Evolutionary conservation across 2,329 filamentous ascomycete species (phyloP).

Genomic region (Alternaria hordeiaustralica): DNA sequence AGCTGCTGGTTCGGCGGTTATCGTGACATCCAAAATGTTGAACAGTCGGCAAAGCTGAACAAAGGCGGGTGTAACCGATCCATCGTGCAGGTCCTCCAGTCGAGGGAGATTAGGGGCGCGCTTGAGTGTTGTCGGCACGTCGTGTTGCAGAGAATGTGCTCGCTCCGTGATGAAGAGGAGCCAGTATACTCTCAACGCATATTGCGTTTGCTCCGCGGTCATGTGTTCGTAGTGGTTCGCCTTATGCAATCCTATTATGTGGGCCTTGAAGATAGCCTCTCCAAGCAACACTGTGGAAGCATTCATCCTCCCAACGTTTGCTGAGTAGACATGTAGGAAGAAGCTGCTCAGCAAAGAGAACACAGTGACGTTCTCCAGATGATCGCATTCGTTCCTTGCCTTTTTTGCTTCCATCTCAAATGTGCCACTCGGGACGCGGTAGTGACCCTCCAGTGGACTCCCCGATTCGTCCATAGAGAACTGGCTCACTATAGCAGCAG

Average conservation of each 20-base stretch:
- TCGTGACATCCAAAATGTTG: constrained; percentile 43
- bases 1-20: constrained; percentile 39
- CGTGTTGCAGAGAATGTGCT: constrained; percentile 46
- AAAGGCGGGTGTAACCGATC: constrained; percentile 41
- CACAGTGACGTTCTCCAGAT: constrained; percentile 40
- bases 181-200: constrained; percentile 44
- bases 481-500: constrained; percentile 45
- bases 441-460: constrained; percentile 42
- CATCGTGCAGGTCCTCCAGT: constrained; percentile 40
- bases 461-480: constrained; percentile 43
- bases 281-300: constrained; percentile 41
- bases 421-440: constrained; percentile 36
- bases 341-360: constrained; percentile 40
- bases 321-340: constrained; percentile 45
- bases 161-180: constrained; percentile 46
- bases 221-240: constrained; percentile 33
- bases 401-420: constrained; percentile 41
- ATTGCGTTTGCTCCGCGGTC: constrained; percentile 35
- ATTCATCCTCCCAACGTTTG: constrained; percentile 45
- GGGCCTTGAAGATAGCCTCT: constrained; percentile 44
- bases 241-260: constrained; percentile 42
- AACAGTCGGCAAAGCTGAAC: constrained; percentile 45
- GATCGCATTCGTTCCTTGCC: constrained; percentile 38
- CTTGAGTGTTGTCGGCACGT: constrained; percentile 42
- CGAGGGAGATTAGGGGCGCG: constrained; percentile 37